Conservation (phyloP, 2,329 filamentous ascomycete species). For the Graphiopsis chlorocephala region DNA sequence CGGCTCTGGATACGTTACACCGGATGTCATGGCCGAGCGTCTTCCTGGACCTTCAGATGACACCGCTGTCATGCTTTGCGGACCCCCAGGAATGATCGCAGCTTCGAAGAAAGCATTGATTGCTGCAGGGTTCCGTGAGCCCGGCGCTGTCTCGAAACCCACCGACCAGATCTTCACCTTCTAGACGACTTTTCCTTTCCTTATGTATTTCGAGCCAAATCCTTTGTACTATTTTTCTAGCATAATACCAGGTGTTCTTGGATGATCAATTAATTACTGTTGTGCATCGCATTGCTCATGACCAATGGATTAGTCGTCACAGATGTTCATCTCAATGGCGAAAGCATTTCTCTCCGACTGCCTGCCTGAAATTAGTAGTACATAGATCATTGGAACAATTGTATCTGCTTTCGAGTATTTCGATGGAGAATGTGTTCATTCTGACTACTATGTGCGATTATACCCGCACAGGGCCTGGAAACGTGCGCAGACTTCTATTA, state of each 20-base stretch:
- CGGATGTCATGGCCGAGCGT: constrained; percentile 49
- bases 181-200: constrained; percentile 43
- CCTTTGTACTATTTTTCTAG: not conserved
- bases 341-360: not conserved
- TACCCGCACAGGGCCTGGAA: not conserved
- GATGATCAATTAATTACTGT: not conserved
- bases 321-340: not conserved
- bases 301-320: not conserved
- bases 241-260: not conserved
- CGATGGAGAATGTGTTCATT: not conserved
- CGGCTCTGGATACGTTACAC: constrained; percentile 52
- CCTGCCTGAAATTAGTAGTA: not conserved
- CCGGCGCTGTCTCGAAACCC: constrained; percentile 87
- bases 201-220: not conserved
- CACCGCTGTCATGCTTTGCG: constrained; percentile 58
- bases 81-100: constrained; percentile 60
- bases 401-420: not conserved
- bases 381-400: not conserved
- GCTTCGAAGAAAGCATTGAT: constrained; percentile 50
- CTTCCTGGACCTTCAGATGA: constrained; percentile 49
- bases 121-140: constrained; percentile 72
- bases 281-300: not conserved
- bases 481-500: not conserved
- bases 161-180: constrained; percentile 97
- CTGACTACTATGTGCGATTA: not conserved